Base-by-base conservation (phyloP, 1,284 basidiomycete genomes). In the Ganoderma leucocontextum region DNA sequence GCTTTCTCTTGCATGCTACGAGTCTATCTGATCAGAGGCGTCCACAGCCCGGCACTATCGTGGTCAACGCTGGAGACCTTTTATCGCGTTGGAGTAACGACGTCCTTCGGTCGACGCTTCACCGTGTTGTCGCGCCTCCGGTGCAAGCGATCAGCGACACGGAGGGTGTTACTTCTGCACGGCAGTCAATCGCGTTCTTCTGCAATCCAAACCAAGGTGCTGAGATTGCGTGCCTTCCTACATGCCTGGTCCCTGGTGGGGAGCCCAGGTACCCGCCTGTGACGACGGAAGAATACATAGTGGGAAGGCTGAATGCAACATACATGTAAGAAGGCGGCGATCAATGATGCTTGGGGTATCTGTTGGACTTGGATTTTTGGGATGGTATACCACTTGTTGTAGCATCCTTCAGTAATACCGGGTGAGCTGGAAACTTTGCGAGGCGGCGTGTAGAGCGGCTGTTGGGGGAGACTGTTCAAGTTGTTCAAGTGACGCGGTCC, bases 171-270 rank as follows among this genome's bases (percentile, higher is more conserved):
- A 92, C 88, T 0, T 89, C 93, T 0, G 79, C 83, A 3, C 86
- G 94, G 36, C 92, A 95, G 77, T 94, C 91, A 13, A 92, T 96
- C 67, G 94, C 93, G 6, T 95, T 93, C 83, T 96, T 96, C 81
- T 94, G 91, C 82, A 95, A 94, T 74, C 94, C 94, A 8, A 95
- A 95, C 73, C 87, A 88, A 68, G 85, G 86, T 58, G 83, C 91
- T 17, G 81, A 86, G 67, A 91, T 96, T 69, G 82, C 88, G 33
- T 92, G 92, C 73, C 80, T 96, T 53, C 93, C 94, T 33, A 91
- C 87, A 68, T 94, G 92, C 74, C 73, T 77, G 44, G 80, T 80
- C 1, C 77, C 81, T 0, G 86, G 88, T 19, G 79, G 82, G 35
- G 82, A 84, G 66, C 82, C 84, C 36, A 92, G 86, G 79, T 94